phyloP scores from a whole-genome alignment of 1,139 yeast species.

The Suhomyces maxii region DNA sequence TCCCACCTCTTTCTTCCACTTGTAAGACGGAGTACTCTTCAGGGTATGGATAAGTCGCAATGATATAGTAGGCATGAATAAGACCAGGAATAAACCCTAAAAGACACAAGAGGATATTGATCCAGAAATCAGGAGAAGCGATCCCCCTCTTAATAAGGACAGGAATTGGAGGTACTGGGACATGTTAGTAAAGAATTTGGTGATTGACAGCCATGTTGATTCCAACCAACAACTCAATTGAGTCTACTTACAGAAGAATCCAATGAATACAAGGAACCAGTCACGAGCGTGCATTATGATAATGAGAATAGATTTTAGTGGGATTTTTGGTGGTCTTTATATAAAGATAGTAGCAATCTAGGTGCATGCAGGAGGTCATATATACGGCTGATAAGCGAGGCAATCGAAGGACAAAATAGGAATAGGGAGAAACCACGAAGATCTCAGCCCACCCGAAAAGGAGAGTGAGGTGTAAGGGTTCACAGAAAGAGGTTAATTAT shows the following conservation, averaged over 20 bases:
- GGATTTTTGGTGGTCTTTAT: conserved; percentile 2
- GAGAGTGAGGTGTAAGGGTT: no score
- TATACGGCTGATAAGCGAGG: background rate
- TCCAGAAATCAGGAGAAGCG: conserved; percentile 65
- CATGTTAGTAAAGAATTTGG: conserved; percentile 8
- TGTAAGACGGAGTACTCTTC: conserved; percentile 31
- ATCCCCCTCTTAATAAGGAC: conserved; percentile 77
- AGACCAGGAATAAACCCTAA: conserved; percentile 84
- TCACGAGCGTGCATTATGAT: conserved; percentile 63
- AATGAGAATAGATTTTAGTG: background rate
- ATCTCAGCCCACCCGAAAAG: background rate
- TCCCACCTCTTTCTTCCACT: conserved; percentile 28
- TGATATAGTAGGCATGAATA: conserved; percentile 62
- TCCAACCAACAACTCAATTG: background rate
- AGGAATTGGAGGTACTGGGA: conserved; percentile 70
- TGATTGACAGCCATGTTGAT: background rate
- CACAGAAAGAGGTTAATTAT: no score
- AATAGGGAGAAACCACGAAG: background rate
- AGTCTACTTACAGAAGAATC: conserved; percentile 51
- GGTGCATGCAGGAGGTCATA: background rate
- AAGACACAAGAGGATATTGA: conserved; percentile 72
- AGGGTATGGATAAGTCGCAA: conserved; percentile 53
- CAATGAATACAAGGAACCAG: conserved; percentile 75
- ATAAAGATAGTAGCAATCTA: conserved; percentile 3
- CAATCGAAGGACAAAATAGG: background rate